Percentiles rank a stretch among this genome's conserved stretches.
These are phyloP conservation scores for Candida insectorum DNA, from an alignment of 805 yeast species.

Conservation along the genomic window DNA sequence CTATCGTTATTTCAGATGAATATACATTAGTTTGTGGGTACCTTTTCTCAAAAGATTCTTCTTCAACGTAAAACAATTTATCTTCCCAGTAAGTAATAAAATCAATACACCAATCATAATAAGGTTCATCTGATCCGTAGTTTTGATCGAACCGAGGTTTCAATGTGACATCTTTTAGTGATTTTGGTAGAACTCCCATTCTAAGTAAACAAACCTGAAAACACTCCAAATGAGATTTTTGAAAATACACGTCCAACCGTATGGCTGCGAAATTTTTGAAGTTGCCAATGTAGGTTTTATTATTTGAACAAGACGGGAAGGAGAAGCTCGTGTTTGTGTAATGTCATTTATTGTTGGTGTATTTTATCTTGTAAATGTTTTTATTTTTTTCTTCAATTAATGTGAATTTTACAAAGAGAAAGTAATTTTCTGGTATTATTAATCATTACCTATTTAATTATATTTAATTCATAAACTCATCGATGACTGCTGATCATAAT, in stretches of 20 bases:
- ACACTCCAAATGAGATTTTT: too few species aligned
- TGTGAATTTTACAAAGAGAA: too few species aligned
- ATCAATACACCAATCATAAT: conserved; percentile 39
- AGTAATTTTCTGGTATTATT: too few species aligned
- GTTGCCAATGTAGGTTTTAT: background rate
- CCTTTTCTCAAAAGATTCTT: conserved; percentile 18
- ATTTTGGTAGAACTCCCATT: too few species aligned
- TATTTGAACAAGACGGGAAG: background rate
- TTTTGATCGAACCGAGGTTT: conserved; percentile 30
- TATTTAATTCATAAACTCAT: too few species aligned
- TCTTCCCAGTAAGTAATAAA: conserved; percentile 51
- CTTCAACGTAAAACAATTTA: conserved; percentile 41
- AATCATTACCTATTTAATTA: too few species aligned
- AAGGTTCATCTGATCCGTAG: conserved; percentile 49
- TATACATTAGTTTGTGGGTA: too few species aligned
- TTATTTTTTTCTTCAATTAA: background rate
- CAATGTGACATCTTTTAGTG: conserved; percentile 20
- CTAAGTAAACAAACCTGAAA: too few species aligned
- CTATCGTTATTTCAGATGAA: too few species aligned
- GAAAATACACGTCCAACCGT: too few species aligned
- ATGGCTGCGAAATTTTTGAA: background rate
- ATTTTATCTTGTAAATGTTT: background rate
- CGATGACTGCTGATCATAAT: too few species aligned
- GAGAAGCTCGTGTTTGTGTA: background rate
- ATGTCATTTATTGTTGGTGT: too few species aligned